phyloP scores from a whole-genome alignment of 2,329 filamentous ascomycete genomes.

The Phialophora verrucosa region DNA sequence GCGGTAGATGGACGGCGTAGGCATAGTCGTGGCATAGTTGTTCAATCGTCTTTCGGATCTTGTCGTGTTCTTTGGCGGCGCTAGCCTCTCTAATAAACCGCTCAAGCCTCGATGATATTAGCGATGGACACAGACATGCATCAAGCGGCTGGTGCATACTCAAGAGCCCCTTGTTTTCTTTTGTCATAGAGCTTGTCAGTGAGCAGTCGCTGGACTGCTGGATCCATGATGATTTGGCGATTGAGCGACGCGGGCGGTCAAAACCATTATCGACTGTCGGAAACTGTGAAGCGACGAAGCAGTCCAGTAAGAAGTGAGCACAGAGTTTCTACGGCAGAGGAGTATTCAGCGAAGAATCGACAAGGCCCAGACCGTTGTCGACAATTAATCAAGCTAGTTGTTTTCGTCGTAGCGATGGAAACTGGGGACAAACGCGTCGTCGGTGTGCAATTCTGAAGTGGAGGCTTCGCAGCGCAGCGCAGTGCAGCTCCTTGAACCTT shows the following conservation, averaged over 20 bases:
- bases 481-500: background rate
- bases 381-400: background rate
- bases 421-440: conserved; percentile 5
- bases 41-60: conserved; percentile 85
- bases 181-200: conserved; percentile 99
- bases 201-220: conserved; percentile 83
- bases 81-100: conserved; percentile 85
- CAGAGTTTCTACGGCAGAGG: background rate
- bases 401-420: background rate
- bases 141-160: conserved; percentile 61
- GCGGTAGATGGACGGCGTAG: conserved; percentile 94
- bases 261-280: conserved; percentile 28
- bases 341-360: background rate
- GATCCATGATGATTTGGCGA: conserved; percentile 69
- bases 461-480: background rate
- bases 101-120: conserved; percentile 70
- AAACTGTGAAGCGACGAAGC: background rate
- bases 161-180: conserved; percentile 92
- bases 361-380: background rate
- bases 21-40: conserved; percentile 98
- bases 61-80: conserved; percentile 74
- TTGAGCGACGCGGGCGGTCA: conserved; percentile 14
- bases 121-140: conserved; percentile 16
- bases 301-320: background rate
- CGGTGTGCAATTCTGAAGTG: background rate